Base-by-base conservation (phyloP, 768 basidiomycete species). In the Paxillus ammoniavirescens region DNA sequence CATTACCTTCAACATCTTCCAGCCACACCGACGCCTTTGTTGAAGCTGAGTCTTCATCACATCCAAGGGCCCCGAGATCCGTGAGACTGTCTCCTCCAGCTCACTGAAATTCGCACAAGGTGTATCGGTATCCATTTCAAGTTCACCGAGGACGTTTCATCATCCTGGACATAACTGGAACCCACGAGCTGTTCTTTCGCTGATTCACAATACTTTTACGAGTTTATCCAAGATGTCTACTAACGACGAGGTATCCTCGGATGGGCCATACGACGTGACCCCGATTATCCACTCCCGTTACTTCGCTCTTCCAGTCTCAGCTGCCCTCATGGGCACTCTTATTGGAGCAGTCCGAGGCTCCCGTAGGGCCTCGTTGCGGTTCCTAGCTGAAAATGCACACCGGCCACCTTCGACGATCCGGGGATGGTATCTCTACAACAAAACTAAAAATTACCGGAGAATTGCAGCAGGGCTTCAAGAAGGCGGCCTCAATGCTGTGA, bases 401-500 rank as follows among this genome's bases (percentile, higher is more conserved):
- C 79, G 91, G 51, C 79, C 88, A 45, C 93, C 93, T 18, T 86
- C 73, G 60, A 96, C 93, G 30, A 80, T 92, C 53, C 82, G 87
- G 60, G 93, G 93, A 54, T 95, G 93, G 93, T 96, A 94, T 70
- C 89, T 92, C 62, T 95, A 96, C 82, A 89, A 92, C 68, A 95
- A 95, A 77, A 93, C 91, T 28, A 96, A 95, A 71, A 95, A 95
- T 75, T 95, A 94, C 77, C 77, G 82, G 61, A 82, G 93, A 60
- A 79, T 92, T 64, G 77, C 84, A 56, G 87, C 80, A 0, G 92
- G 81, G 8, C 66, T 94, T 66, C 82, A 81, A 62, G 84, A 82
- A 14, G 92, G 82, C 6, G 87, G 78, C 1, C 56, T 58, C 52
- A 82, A 90, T 47, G 86, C 79, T 1, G 58, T 68, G 48, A 78